Base-by-base conservation (phyloP, 257 asterid genomes). In the Solanum bulbocastanum region DNA sequence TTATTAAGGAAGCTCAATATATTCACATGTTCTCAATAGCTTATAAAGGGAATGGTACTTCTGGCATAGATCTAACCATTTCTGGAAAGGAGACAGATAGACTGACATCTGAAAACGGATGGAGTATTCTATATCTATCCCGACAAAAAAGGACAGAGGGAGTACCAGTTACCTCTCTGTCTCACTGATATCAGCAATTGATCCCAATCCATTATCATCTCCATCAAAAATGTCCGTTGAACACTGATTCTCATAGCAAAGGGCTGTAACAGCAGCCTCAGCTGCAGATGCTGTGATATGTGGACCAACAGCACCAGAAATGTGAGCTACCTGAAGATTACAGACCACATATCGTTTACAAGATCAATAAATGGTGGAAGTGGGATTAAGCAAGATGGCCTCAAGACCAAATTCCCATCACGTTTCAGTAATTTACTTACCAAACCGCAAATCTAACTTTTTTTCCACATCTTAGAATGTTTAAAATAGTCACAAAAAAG, bases 171-270 rank as follows among this genome's bases (percentile, higher is more conserved):
- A 95, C 99, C 98, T 94, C 69, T 87, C 90, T 69, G 90, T 91
- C 46, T 92, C 92, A 65, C 81, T 79, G 60, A 85, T 87, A 86
- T 78, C 93, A 27, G 94, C 92, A 86, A 94, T 89, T 49, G 91
- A 88, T 88, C 84, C 87, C 52, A 91, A 82, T 84, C 94, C 91
- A 49, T 90, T 91, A 20, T 20, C 94, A 86, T 90, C 93, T 4
- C 92, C 96, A 33, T 94, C 95, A 86, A 96, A 92, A 85, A 97
- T 87, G 85, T 93, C 97, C 91, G 93, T 94, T 12, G 98, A 89
- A 92, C 99, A 97, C 79, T 94, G 94, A 86, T 94, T 97, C 89
- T 96, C 99, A 66, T 90, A 93, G 92, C 98, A 97, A 91, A 97
- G 98, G 36, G 96, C 96, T 20, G 96, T 89, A 87, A 96, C 93